A percentile compares a stretch with the other conserved stretches of the same genome.
These are phyloP conservation scores for Aspergillus diversus DNA, from an alignment of 495 filamentous ascomycete species.

Conservation along the genomic window DNA sequence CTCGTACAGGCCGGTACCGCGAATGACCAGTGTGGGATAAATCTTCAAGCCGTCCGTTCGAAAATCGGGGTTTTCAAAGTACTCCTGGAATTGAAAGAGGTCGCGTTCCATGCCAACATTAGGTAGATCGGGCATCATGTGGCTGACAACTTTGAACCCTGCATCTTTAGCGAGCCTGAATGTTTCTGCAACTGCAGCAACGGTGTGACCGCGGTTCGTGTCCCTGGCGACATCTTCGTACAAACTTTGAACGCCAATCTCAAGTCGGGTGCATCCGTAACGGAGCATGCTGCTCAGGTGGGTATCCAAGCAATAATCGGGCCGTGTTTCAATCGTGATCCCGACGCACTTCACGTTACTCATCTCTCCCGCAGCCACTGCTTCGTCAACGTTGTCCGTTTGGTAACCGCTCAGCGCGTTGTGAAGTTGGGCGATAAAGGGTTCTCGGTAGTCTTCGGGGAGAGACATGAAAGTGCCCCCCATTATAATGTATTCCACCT, in stretches of 20 bases:
- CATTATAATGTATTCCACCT: slow-evolving; percentile 99
- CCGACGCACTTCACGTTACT: slow-evolving; percentile 95
- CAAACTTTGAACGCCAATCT: slow-evolving; percentile 93
- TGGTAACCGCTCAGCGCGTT: slow-evolving; percentile 95
- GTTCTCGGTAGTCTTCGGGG: slow-evolving; percentile 81
- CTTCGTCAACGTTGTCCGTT: slow-evolving; percentile 89
- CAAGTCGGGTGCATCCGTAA: slow-evolving; percentile 93
- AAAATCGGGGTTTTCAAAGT: slow-evolving; percentile 96
- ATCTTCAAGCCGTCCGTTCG: slow-evolving; percentile 98
- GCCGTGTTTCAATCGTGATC: slow-evolving; percentile 96
- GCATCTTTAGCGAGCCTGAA: slow-evolving; percentile 96
- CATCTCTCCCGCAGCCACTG: slow-evolving; percentile 88
- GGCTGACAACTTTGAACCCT: slow-evolving; percentile 96
- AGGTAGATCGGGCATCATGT: slow-evolving; percentile 99
- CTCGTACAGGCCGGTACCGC: slow-evolving; percentile 95
- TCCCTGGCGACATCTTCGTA: slow-evolving; percentile 99
- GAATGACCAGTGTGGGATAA: slow-evolving; percentile 96
- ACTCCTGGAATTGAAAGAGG: slow-evolving; percentile 93
- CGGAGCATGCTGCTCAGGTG: slow-evolving; percentile 93
- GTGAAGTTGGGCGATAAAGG: slow-evolving; percentile 93
- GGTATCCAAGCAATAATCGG: slow-evolving; percentile 92
- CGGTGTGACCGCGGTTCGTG: slow-evolving; percentile 96
- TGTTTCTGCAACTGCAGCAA: slow-evolving; percentile 90
- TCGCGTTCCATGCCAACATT: slow-evolving; percentile 99
- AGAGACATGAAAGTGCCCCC: slow-evolving; percentile 99